Evolutionary conservation across 106 monocot species (phyloP), one percentile per base, ranked within the genome.

Genomic region (Dioscorea zingiberensis): DNA sequence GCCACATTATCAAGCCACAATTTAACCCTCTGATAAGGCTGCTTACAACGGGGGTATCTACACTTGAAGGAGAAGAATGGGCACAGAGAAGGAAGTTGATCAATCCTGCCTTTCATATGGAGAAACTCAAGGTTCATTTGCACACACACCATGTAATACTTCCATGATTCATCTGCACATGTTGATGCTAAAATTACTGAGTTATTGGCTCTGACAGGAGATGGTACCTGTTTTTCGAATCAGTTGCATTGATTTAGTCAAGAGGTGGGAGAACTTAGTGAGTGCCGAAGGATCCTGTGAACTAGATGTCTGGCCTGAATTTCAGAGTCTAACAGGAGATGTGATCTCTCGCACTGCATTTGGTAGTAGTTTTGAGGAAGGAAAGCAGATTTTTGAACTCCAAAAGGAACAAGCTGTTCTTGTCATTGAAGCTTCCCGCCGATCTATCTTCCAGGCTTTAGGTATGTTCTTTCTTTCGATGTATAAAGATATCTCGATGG

Each of bases 51-150:
- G 86, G 79, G 8, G 13, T 83, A 14, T 18, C 56, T 1, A 71
- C 18, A 27, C 76, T 78, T 13, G 79, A 87, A 60, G 86, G 76
- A 13, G 76, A 87, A 47, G 64, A 73, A 61, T 87, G 86, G 86
- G 79, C 70, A 10, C 66, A 55, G 55, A 48, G 81, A 21, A 76
- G 82, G 44, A 79, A 62, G 51, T 8, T 80, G 51, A 79, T 87
- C 63, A 79, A 47, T 21, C 79, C 77, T 0, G 86, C 79, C 12
- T 87, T 87, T 54, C 83, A 87, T 57, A 25, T 76, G n/a, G 86
- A 83, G 46, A 83, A 79, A 30, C 17, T 87, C 3, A 87, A 87
- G 86, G 86, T 63, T 8, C 32, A n/a, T n/a, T n/a, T n/a, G n/a
- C 1, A 51, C 15, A 13, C 15, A 13, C 51, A 51, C 21, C 21